phyloP scores from a whole-genome alignment of 1,139 yeast genomes.

The Kurtzmaniella quercitrusa region DNA sequence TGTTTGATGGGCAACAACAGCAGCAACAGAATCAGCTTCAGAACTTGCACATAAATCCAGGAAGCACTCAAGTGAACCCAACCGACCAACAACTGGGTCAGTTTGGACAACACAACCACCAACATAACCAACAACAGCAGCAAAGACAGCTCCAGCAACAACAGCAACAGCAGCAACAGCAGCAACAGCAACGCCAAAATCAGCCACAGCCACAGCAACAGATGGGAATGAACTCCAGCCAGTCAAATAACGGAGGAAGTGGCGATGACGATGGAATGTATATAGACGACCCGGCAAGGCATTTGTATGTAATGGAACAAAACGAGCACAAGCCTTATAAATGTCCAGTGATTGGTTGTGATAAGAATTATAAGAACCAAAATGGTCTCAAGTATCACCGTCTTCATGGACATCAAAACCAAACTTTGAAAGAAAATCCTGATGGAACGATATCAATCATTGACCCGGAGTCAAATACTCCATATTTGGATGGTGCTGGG shows the following conservation, averaged over 20 bases:
- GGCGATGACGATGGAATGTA: slow-evolving; percentile 50
- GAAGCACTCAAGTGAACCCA: slow-evolving; percentile 2
- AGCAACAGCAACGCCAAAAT: slow-evolving; percentile 14
- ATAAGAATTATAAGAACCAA: slow-evolving; percentile 94
- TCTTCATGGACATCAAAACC: slow-evolving; percentile 96
- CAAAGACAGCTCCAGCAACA: slow-evolving; percentile 12
- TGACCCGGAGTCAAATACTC: slow-evolving; percentile 88
- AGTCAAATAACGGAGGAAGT: slow-evolving; percentile 23
- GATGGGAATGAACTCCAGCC: slow-evolving; percentile 11
- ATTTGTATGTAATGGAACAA: slow-evolving; percentile 84
- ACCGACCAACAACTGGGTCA: slow-evolving; percentile 14
- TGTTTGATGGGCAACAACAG: slow-evolving; percentile 8
- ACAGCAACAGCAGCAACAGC: slow-evolving; percentile 15
- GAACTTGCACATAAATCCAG: slow-evolving; percentile 3
- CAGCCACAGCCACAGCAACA: slow-evolving; percentile 5
- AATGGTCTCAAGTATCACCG: slow-evolving; percentile 95
- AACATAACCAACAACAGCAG: slow-evolving; percentile 14
- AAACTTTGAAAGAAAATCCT: slow-evolving; percentile 81
- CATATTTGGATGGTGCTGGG: slow-evolving; percentile 88
- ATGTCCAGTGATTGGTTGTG: slow-evolving; percentile 98
- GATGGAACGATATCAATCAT: slow-evolving; percentile 92
- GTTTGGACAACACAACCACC: slow-evolving; percentile 10
- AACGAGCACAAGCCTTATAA: slow-evolving; percentile 93
- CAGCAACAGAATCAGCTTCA: slow-evolving; percentile 11
- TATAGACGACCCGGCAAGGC: slow-evolving; percentile 91